A percentile compares a stretch with the other conserved stretches of the same genome.
These are phyloP conservation scores for Circinella umbellata DNA, from an alignment of 371 early-diverging fungal species.

Conservation along the genomic window DNA sequence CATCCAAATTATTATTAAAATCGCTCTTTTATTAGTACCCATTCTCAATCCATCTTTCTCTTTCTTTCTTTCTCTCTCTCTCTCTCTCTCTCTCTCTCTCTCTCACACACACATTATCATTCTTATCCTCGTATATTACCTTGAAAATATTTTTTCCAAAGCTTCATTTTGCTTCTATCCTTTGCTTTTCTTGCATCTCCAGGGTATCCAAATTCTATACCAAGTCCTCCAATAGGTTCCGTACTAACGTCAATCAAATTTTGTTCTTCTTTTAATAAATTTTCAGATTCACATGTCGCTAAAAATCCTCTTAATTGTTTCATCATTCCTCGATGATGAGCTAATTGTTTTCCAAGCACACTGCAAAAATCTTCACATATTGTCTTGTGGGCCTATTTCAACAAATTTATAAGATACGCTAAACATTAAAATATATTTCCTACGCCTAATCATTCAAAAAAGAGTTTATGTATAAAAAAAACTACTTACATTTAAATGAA, in stretches of 20 bases:
- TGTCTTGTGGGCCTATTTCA: slow-evolving; percentile 46
- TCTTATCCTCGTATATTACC: slow-evolving; percentile 35
- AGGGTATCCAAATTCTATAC: slow-evolving; percentile 85
- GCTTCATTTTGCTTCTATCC: slow-evolving; percentile 78
- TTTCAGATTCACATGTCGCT: slow-evolving; percentile 77
- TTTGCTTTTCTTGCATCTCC: slow-evolving; percentile 74
- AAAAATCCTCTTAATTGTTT: slow-evolving; percentile 82
- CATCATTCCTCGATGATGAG: slow-evolving; percentile 67
- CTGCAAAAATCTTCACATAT: slow-evolving; percentile 62
- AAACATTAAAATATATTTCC: no score
- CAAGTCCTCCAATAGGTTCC: slow-evolving; percentile 71
- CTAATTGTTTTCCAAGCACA: slow-evolving; percentile 51
- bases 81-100: no score
- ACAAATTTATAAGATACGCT: no score
- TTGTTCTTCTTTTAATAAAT: slow-evolving; percentile 55
- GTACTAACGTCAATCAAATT: slow-evolving; percentile 51
- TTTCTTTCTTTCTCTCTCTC: not conserved
- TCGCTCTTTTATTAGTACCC: not conserved
- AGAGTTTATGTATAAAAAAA: not conserved
- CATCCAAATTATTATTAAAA: not conserved
- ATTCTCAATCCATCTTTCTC: not conserved
- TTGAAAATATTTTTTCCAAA: slow-evolving; percentile 77
- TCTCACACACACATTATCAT: no score
- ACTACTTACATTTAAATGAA: slow-evolving; percentile 50
- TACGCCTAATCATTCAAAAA: no score